phyloP scores from a whole-genome alignment of 495 filamentous ascomycete genomes.

The Opeltia flavorubescens region DNA sequence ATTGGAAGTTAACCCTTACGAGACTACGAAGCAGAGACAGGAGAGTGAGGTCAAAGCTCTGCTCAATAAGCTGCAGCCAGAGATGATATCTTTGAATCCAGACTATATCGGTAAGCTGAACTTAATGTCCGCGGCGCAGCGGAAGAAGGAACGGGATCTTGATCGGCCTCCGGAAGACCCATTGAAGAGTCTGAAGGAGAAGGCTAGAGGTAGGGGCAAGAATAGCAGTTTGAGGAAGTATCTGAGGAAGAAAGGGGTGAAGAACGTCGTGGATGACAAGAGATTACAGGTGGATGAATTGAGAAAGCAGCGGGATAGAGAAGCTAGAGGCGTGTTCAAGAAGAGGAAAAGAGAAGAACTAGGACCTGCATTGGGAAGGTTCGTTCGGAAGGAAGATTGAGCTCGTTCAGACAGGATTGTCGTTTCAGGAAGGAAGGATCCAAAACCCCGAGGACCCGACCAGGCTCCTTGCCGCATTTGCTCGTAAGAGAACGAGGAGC shows the following conservation, averaged over 20 bases:
- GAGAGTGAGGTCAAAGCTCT: slow-evolving; percentile 81
- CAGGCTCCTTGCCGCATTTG: no score
- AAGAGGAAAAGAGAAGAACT: slow-evolving; percentile 40
- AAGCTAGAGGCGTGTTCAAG: slow-evolving; percentile 49
- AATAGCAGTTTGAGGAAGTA: slow-evolving; percentile 79
- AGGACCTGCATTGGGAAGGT: slow-evolving; percentile 58
- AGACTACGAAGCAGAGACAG: slow-evolving; percentile 81
- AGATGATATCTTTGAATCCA: slow-evolving; percentile 92
- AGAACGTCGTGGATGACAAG: slow-evolving; percentile 88
- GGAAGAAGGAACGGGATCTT: slow-evolving; percentile 56
- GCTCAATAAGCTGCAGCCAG: slow-evolving; percentile 86
- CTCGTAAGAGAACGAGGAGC: no score
- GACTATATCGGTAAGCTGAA: slow-evolving; percentile 81
- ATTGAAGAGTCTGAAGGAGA: slow-evolving; percentile 56
- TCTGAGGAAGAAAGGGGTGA: slow-evolving; percentile 73
- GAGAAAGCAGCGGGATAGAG: slow-evolving; percentile 47
- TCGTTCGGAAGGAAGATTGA: slow-evolving; percentile 41
- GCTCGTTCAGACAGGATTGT: not conserved
- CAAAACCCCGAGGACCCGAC: no score
- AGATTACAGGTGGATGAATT: slow-evolving; percentile 52
- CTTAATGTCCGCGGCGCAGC: slow-evolving; percentile 55
- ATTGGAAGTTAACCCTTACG: slow-evolving; percentile 90
- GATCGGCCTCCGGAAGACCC: slow-evolving; percentile 58
- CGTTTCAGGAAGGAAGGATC: no score
- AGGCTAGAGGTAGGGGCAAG: slow-evolving; percentile 75